Base-by-base conservation (phyloP, 2,329 filamentous ascomycete genomes). In the Phyllosticta citrichinensis region DNA sequence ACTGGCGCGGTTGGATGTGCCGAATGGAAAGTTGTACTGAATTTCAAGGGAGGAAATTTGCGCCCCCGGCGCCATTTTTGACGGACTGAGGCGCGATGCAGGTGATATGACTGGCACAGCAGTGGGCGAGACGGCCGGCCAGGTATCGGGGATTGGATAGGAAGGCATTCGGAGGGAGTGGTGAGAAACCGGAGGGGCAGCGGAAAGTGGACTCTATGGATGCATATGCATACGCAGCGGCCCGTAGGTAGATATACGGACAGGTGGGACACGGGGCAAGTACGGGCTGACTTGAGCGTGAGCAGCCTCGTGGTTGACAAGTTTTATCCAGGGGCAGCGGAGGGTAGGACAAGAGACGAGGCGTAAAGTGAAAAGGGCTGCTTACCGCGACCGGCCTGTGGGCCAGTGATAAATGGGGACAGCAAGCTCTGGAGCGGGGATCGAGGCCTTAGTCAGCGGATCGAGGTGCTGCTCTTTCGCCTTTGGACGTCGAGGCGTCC, bases 1-100 rank as follows among this genome's bases (percentile, higher is more conserved):
- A 69, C 73, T 75, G 69, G 72, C 63, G 61, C 71, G 57, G 58
- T 24, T 47, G 55, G 22, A 47, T 6, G 40, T n/a, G 12, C 40
- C 40, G 17, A 47, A 47, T 17, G 40, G 40, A n/a, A 47, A 47
- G 14, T 47, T 47, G 14, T 47, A 47, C 40, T 47, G 40, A n/a
- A 47, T 17, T 47, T 47, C 40, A 47, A 47, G 40, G 40, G 40
- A 47, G 17, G 17, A 47, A 19, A 57, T 22, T 22, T 52, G 54
- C 25, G 30, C 22, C n/a, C 35, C 40, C 40, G 40, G 40, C 4
- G 40, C 40, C 40, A 47, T 47, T 47, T 47, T 47, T n/a, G 40
- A 47, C 12, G 40, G 40, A 47, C 40, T 47, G 40, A 47, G n/a
- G 40, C 40, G 40, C 19, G 40, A 47, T 47, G 40, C 40, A 19